Conservation (phyloP, 2,329 filamentous ascomycete species). For the Penicillium sp. region DNA sequence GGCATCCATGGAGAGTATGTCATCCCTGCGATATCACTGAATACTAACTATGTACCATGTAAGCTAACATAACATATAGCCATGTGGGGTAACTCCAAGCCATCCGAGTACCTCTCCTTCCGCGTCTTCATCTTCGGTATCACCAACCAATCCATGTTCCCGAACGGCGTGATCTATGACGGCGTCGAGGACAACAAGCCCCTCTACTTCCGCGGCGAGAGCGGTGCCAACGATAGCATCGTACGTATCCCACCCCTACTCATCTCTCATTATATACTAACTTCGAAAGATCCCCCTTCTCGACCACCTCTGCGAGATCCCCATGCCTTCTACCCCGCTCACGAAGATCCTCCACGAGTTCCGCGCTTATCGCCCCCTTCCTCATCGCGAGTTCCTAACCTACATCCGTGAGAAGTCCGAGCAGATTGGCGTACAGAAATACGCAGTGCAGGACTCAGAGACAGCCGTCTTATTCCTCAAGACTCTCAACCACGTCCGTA, state of each 20-base stretch:
- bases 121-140: slow-evolving; percentile 97
- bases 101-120: slow-evolving; percentile 79
- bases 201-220: slow-evolving; percentile 82
- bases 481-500: slow-evolving; percentile 45
- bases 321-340: slow-evolving; percentile 83
- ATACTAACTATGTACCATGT: background rate
- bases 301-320: slow-evolving; percentile 78
- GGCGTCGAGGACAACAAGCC: slow-evolving; percentile 67
- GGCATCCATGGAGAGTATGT: slow-evolving; percentile 66
- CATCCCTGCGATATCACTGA: background rate
- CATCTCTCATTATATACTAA: background rate
- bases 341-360: slow-evolving; percentile 87
- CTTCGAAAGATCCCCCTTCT: slow-evolving; percentile 64
- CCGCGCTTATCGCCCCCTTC: slow-evolving; percentile 78
- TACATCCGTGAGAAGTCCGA: slow-evolving; percentile 57
- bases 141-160: slow-evolving; percentile 90
- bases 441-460: slow-evolving; percentile 35
- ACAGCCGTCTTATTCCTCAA: slow-evolving; percentile 43
- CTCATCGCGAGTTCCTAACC: slow-evolving; percentile 78
- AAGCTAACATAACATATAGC: slow-evolving; percentile 34
- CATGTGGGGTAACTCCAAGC: slow-evolving; percentile 89
- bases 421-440: slow-evolving; percentile 42
- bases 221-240: slow-evolving; percentile 91
- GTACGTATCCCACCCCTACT: slow-evolving; percentile 36
- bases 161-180: slow-evolving; percentile 82